Conservation (phyloP, 225 moss, liverwort and hornwort genomes). For the Lunularia cruciata region DNA sequence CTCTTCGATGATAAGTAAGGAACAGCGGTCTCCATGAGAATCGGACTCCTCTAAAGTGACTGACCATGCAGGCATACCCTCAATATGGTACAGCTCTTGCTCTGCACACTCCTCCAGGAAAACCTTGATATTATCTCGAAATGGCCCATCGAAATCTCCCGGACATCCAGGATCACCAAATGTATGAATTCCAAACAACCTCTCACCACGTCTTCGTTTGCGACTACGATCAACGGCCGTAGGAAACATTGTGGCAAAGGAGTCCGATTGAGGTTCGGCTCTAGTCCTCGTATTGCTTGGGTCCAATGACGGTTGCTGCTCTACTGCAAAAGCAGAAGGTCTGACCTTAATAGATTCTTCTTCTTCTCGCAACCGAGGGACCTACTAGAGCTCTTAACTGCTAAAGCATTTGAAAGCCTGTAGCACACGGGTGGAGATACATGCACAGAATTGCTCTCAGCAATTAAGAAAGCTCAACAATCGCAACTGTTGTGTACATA, state of each 20-base stretch:
- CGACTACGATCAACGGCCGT: slow-evolving; percentile 76
- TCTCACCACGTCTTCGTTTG: slow-evolving; percentile 91
- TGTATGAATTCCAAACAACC: slow-evolving; percentile 84
- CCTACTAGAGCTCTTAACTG: too few relatives aligned
- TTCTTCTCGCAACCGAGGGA: too few relatives aligned
- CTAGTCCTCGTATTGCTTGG: too few relatives aligned
- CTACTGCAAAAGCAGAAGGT: too few relatives aligned
- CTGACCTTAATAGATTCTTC: too few relatives aligned
- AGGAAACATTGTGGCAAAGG: slow-evolving; percentile 63
- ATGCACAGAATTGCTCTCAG: too few relatives aligned
- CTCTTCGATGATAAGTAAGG: slow-evolving; percentile 70
- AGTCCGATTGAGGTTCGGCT: too few relatives aligned
- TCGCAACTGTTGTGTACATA: too few relatives aligned
- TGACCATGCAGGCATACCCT: slow-evolving; percentile 95
- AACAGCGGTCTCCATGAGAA: slow-evolving; percentile 65
- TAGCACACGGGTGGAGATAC: too few relatives aligned
- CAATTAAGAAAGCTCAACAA: too few relatives aligned
- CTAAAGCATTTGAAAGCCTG: too few relatives aligned
- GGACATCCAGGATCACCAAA: slow-evolving; percentile 98
- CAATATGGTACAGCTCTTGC: slow-evolving; percentile 73
- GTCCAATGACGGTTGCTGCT: too few relatives aligned
- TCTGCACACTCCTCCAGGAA: slow-evolving; percentile 88
- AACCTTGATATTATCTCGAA: slow-evolving; percentile 81
- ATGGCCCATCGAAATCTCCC: slow-evolving; percentile 90
- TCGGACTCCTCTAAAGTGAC: slow-evolving; percentile 74